Evolutionary conservation across 768 basidiomycete species (phyloP).

Genomic region (Boletus fagicola): DNA sequence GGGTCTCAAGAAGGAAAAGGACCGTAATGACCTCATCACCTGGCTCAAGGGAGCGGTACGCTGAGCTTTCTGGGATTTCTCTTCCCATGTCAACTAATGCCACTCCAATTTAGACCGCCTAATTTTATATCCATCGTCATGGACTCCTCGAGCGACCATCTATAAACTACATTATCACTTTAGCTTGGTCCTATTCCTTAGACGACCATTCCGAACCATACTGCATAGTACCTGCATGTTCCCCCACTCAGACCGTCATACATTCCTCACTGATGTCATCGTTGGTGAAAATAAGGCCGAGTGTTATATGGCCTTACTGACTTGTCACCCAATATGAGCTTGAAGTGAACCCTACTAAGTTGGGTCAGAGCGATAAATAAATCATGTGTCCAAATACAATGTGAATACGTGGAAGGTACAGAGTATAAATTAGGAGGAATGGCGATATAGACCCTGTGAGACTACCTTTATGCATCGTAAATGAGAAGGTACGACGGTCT

Average conservation of each 20-base stretch:
- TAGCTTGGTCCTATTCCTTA: constrained; percentile 35
- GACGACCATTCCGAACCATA: constrained; percentile 31
- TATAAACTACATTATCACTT: constrained; percentile 19
- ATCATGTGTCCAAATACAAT: background rate
- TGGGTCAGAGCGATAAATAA: constrained; percentile 9
- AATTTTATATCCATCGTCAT: constrained; percentile 17
- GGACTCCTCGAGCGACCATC: constrained; percentile 14
- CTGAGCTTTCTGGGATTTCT: constrained; percentile 5
- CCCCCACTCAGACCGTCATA: constrained; percentile 32
- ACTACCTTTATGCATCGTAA: constrained; percentile 48
- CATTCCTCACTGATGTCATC: constrained; percentile 1
- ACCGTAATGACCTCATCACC: constrained; percentile 91
- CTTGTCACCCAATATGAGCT: background rate
- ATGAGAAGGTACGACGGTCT: constrained; percentile 69
- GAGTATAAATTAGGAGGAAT: constrained; percentile 5
- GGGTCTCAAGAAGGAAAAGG: constrained; percentile 98
- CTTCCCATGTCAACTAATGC: background rate
- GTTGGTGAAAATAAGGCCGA: background rate
- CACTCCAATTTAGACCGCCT: constrained; percentile 24
- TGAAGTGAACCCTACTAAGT: background rate
- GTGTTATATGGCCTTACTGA: background rate
- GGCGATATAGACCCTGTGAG: background rate
- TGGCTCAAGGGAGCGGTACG: constrained; percentile 74
- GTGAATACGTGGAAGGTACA: background rate
- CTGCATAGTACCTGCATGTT: constrained; percentile 23